Evolutionary conservation across 2,329 filamentous ascomycete species (phyloP).

Genomic region (Penicillium crustosum): DNA sequence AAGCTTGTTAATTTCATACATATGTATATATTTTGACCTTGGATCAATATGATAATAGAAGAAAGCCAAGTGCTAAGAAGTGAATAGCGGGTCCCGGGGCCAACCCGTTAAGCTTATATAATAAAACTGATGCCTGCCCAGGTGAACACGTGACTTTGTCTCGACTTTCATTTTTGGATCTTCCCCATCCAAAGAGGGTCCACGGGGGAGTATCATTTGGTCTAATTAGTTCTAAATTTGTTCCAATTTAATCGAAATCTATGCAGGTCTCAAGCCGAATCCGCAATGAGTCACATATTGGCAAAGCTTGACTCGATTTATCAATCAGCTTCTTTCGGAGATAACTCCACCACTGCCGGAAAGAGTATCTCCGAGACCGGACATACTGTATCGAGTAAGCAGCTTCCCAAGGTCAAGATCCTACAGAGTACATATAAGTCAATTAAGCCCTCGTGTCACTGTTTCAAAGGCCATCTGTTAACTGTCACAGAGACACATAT

Average conservation of each 20-base stretch:
- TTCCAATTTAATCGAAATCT: too few species aligned
- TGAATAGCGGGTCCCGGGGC: too few species aligned
- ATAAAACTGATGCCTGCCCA: too few species aligned
- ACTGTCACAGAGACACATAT: neutral
- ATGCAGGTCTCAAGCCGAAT: too few species aligned
- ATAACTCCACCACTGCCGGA: neutral
- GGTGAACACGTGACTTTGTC: too few species aligned
- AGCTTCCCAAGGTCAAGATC: neutral
- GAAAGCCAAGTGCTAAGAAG: too few species aligned
- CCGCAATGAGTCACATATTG: neutral
- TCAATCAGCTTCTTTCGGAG: slow-evolving; percentile 2
- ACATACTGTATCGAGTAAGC: neutral
- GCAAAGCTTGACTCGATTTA: slow-evolving; percentile 2
- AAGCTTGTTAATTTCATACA: neutral
- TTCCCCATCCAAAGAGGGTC: too few species aligned
- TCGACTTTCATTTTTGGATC: too few species aligned
- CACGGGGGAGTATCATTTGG: too few species aligned
- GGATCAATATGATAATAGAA: too few species aligned
- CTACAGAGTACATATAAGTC: neutral
- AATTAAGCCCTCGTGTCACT: neutral
- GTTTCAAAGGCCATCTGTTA: neutral
- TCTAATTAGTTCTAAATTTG: too few species aligned
- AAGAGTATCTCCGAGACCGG: neutral
- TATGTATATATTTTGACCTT: neutral
- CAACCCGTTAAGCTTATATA: too few species aligned